phyloP scores from a whole-genome alignment of 441 rosid genomes.

The Erodium moschatum region DNA sequence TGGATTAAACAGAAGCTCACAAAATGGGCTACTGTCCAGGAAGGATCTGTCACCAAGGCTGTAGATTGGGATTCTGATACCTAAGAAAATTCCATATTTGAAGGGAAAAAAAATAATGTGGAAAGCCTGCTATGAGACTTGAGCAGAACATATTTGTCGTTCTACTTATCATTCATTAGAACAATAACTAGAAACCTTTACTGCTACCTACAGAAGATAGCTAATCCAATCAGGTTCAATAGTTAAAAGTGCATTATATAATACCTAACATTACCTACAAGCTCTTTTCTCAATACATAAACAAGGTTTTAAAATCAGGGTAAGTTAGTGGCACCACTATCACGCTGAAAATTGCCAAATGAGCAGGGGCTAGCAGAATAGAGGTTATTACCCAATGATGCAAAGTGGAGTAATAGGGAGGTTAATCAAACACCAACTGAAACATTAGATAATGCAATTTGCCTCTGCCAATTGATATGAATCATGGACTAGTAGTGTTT shows the following conservation, averaged over 20 bases:
- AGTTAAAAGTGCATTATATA: neutral
- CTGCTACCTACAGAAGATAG: neutral
- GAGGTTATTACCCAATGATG: neutral
- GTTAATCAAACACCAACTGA: slow-evolving; percentile 7
- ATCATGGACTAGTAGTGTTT: neutral
- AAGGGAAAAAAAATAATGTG: neutral
- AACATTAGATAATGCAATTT: neutral
- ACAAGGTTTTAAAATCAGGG: neutral
- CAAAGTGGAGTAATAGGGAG: slow-evolving; percentile 1
- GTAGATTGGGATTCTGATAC: slow-evolving; percentile 26
- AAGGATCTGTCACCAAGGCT: slow-evolving; percentile 25
- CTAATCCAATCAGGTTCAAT: slow-evolving; percentile 1
- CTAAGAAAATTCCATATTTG: slow-evolving; percentile 21
- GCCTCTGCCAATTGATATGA: neutral
- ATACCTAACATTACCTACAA: neutral
- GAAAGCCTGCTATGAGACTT: slow-evolving; percentile 6
- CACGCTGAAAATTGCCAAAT: neutral
- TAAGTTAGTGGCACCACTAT: neutral
- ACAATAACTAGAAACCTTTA: neutral
- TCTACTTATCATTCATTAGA: neutral
- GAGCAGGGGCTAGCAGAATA: neutral
- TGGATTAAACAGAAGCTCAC: slow-evolving; percentile 13
- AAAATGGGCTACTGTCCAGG: slow-evolving; percentile 15
- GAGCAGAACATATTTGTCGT: neutral
- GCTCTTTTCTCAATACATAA: neutral